These are phyloP conservation scores for Saccharata proteae DNA, from an alignment of 2,329 filamentous ascomycete species.

Conservation along the genomic window DNA sequence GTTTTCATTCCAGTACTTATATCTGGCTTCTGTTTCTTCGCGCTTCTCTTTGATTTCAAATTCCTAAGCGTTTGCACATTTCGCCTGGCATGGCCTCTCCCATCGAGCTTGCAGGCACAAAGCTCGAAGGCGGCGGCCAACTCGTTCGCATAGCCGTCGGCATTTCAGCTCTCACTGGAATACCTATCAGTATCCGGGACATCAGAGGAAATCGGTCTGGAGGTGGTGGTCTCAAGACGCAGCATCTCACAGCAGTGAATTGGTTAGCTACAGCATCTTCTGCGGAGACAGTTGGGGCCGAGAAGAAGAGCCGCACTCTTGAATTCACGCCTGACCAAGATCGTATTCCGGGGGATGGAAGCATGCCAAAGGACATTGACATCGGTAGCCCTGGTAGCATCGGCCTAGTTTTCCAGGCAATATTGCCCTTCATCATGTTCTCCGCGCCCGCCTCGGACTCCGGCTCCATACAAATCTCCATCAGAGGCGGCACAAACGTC, in stretches of 20 bases:
- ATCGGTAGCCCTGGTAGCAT: constrained; percentile 37
- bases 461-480: constrained; percentile 23
- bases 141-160: constrained; percentile 45
- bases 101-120: constrained; percentile 39
- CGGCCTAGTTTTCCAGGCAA: constrained; percentile 45
- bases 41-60: no score
- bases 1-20: no score
- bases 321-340: constrained; percentile 29
- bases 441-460: constrained; percentile 10
- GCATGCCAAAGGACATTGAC: constrained; percentile 23
- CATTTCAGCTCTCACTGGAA: constrained; percentile 40
- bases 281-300: constrained; percentile 30
- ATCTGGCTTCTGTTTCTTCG: no score
- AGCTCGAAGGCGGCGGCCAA: constrained; percentile 51
- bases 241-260: constrained; percentile 43
- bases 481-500: constrained; percentile 48
- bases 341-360: constrained; percentile 9
- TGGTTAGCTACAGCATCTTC: constrained; percentile 39
- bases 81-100: constrained; percentile 10
- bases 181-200: constrained; percentile 37
- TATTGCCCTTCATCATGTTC: constrained; percentile 47
- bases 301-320: constrained; percentile 30
- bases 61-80: no score
- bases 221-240: constrained; percentile 43
- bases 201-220: constrained; percentile 42